Evolutionary conservation across 768 basidiomycete species (phyloP), one percentile per base, ranked within the genome.

Genomic region (Agaricus subrufescens): DNA sequence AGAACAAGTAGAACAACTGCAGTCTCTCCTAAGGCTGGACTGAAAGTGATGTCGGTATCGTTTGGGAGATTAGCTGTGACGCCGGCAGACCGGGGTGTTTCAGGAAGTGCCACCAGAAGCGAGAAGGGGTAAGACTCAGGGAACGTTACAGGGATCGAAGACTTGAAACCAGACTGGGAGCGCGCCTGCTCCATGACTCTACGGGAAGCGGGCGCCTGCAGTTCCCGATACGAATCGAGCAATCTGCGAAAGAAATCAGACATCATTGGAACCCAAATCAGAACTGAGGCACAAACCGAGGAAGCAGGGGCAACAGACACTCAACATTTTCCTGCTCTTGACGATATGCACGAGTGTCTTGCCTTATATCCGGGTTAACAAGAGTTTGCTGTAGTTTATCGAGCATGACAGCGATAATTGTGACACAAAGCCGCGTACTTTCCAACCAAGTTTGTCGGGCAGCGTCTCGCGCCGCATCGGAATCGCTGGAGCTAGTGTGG

Each of bases 251-350:
- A 37, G 56, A 31, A 19, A 50, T 65, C 0, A 63, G 60, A 29
- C 3, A 25, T 47, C 2, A 7, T 14, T 7, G 5, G 23, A 46
- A n/a, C 14, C 58, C 27, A 34, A 19, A 25, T 34, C 12, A 15
- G 39, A 44, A 31, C 49, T 23, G 34, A 50, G 38, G 4, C n/a
- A 65, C 80, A 49, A 63, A 90, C 94, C 87, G 85, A 0, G 96
- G 94, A 15, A 98, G 69, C 43, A 98, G 74, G 11, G 87, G 82
- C 29, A 98, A 71, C 34, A 96, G 73, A 64, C 82, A 86, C 63
- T 98, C 96, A 19, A 98, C 79, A 61, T 96, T 97, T 62, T 95
- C 93, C 66, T 96, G 90, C 67, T 98, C 96, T 60, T 89, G 85
- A 23, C 81, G 73, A 56, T 85, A 78, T 4, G 84, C 72, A 53